phyloP scores from a whole-genome alignment of 371 early-diverging fungal genomes.

The Smittium culicis region DNA sequence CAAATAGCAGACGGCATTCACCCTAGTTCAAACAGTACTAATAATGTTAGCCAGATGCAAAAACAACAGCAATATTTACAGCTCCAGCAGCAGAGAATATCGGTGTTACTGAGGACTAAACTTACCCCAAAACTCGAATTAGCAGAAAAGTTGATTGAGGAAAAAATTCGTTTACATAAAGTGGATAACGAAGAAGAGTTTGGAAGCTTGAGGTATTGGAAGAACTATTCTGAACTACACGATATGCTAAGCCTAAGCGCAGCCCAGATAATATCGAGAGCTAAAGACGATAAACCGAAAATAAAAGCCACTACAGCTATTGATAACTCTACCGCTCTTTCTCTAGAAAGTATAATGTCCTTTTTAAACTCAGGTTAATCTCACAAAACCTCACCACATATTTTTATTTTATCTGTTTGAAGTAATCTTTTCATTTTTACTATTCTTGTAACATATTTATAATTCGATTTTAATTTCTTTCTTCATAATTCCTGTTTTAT shows the following conservation, averaged over 20 bases:
- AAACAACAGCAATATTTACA: neutral
- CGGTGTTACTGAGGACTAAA: slow-evolving; percentile 8
- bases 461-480: too few species aligned
- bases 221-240: neutral
- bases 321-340: neutral
- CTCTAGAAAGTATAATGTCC: neutral
- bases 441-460: too few species aligned
- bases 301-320: neutral
- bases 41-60: too few species aligned
- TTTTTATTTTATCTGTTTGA: too few species aligned
- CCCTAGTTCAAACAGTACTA: neutral
- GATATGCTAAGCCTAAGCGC: slow-evolving; percentile 3
- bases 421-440: too few species aligned
- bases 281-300: neutral
- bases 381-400: too few species aligned
- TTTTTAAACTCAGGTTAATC: neutral
- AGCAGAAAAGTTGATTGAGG: neutral
- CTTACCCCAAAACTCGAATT: slow-evolving; percentile 4
- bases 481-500: too few species aligned
- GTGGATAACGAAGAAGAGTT: neutral
- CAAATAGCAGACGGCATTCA: too few species aligned
- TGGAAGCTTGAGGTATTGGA: neutral
- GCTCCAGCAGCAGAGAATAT: neutral
- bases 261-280: neutral
- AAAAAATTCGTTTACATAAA: neutral